These are phyloP conservation scores for Candida namnaoensis DNA, from an alignment of 805 yeast species.

Conservation along the genomic window DNA sequence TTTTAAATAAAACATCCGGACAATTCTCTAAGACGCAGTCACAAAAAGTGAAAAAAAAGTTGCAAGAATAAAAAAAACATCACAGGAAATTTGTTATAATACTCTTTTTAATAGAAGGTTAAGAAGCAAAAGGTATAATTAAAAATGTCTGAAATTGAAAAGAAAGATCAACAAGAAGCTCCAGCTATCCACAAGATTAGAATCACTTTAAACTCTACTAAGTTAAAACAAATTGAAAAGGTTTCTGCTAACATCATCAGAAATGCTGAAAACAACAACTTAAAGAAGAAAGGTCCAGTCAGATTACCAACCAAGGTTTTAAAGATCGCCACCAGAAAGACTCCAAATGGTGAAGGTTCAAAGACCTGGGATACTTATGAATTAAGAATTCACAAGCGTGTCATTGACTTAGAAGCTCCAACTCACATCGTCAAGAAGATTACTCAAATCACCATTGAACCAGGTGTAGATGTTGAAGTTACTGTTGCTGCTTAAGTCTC, in stretches of 20 bases:
- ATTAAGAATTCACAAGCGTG: slow-evolving; percentile 99
- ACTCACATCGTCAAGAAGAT: slow-evolving; percentile 87
- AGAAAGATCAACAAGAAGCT: slow-evolving; percentile 78
- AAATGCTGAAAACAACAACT: slow-evolving; percentile 77
- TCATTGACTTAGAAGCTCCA: slow-evolving; percentile 97
- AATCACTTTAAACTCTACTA: slow-evolving; percentile 97
- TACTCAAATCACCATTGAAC: slow-evolving; percentile 96
- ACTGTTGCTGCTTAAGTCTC: slow-evolving; percentile 69
- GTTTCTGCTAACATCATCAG: slow-evolving; percentile 85
- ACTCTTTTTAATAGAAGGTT: neutral
- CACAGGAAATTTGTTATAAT: too few relatives aligned
- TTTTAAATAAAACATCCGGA: too few relatives aligned
- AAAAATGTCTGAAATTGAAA: slow-evolving; percentile 72
- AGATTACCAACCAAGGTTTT: slow-evolving; percentile 99
- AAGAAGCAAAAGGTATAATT: slow-evolving; percentile 32
- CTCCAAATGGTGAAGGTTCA: slow-evolving; percentile 99
- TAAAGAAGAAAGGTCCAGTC: slow-evolving; percentile 97
- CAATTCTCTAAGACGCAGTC: too few relatives aligned
- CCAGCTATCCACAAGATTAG: slow-evolving; percentile 92
- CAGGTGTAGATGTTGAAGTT: slow-evolving; percentile 98
- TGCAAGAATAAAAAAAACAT: too few relatives aligned
- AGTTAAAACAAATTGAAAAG: slow-evolving; percentile 96
- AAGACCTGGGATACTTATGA: slow-evolving; percentile 99
- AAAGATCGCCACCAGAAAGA: slow-evolving; percentile 98
- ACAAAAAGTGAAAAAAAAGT: too few relatives aligned